Base-by-base conservation (phyloP, 2,329 filamentous ascomycete species). In the Penicillium sp. region DNA sequence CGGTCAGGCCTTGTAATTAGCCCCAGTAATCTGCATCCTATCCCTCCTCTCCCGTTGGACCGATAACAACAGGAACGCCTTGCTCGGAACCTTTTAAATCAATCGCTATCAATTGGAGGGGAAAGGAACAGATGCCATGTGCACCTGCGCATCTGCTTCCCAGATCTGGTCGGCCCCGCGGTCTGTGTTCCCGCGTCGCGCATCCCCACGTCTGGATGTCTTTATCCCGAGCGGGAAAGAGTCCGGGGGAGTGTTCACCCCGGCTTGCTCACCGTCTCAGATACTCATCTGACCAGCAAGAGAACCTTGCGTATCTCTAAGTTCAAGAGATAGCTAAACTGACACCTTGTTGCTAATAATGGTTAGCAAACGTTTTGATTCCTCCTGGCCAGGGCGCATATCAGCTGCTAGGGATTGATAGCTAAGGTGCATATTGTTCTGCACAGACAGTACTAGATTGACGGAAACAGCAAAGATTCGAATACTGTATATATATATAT, bases 321-420 rank as follows among this genome's bases (percentile, higher is more conserved):
- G 56, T 27, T 22, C n/a, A 18, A 37, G 4, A 37, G 33, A 37
- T 47, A 53, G 29, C 29, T 31, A 12, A 22, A 12, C 6, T 22
- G 2, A 3, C 22, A 22, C 12, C 22, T 40, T 50, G 55, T 69
- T 67, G 61, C 59, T 65, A 67, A 68, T 53, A 52, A 27, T 31
- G 57, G 58, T 68, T 69, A 69, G 65, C 61, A 66, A 66, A 65
- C 52, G 54, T 40, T 50, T 54, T n/a, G 44, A 46, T 26, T 23
- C 45, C n/a, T 48, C 23, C 40, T 37, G 41, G 35, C n/a, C 15
- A 25, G 22, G 15, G 45, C 59, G 61, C 67, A 68, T 69, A 69
- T 69, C 67, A 67, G 60, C 60, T 65, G 65, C 58, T 18, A 64
- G 59, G 58, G 59, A 56, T 50, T 51, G 27, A 26, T 45, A 15